Evolutionary conservation across 2,329 filamentous ascomycete genomes (phyloP), one percentile per base, ranked within the genome.

Genomic region (Leptodontidium sp.): DNA sequence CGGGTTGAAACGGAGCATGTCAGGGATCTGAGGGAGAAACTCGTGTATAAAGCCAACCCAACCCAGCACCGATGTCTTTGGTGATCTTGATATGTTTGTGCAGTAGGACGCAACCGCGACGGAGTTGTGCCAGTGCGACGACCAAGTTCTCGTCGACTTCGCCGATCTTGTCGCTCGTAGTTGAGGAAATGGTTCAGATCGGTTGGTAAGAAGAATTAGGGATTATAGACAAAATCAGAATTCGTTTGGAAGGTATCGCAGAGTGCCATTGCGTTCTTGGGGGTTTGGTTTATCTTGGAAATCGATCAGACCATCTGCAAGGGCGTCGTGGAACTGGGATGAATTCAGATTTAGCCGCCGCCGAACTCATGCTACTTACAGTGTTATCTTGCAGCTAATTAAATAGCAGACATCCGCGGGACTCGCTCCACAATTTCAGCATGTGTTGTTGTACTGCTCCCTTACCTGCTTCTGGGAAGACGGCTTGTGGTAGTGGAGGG

Each of bases 71-170:
- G 32, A 68, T 66, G n/a, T 66, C 29, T 69, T 67, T 72, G 49
- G 70, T 73, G 47, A 72, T 73, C 68, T 47, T 72, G 63, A 68
- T 73, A 73, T 69, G 61, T 70, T 69, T 72, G 63, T 72, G 65
- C 62, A 62, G 65, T 72, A 72, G 67, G 68, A 72, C 66, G 70
- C 35, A 71, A 71, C 62, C 69, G 69, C 66, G 32, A 64, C n/a
- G 67, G 71, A 68, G 68, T 69, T 66, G 38, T 70, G 17, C 68
- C 64, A n/a, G 68, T 73, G 45, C 65, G 65, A 65, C 68, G 65
- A 68, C 71, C 66, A 1, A 73, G 62, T 70, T 49, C 71, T 65
- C 61, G 65, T 61, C 67, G 63, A 63, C 69, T 64, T 66, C 66
- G 72, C 53, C 58, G 66, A 65, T 70, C 71, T 69, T 71, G 61